Conservation (phyloP, 306 rosid genomes). For the Herpetospermum pedunculosum region DNA sequence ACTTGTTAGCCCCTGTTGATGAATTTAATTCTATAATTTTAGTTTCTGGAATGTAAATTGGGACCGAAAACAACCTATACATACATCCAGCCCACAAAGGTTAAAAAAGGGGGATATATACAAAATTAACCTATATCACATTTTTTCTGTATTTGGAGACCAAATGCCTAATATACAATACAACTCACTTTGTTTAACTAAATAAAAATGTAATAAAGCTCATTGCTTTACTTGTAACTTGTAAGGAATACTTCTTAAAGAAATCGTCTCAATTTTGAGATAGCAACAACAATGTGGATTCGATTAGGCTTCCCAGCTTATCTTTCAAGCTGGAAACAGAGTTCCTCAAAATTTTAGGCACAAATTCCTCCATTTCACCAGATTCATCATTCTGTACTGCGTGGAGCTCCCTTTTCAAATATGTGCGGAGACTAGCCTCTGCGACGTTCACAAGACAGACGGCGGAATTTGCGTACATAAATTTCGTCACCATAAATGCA, state of each 20-base stretch:
- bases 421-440: slow-evolving; percentile 45
- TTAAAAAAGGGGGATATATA: neutral
- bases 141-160: neutral
- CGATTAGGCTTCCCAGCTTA: slow-evolving; percentile 41
- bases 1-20: no score
- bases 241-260: neutral
- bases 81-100: neutral
- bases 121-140: neutral
- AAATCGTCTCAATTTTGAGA: neutral
- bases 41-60: neutral
- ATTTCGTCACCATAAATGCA: slow-evolving; percentile 63
- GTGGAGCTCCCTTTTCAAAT: slow-evolving; percentile 64
- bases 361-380: slow-evolving; percentile 23
- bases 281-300: slow-evolving; percentile 30
- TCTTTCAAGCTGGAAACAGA: slow-evolving; percentile 37
- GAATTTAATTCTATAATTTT: no score
- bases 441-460: slow-evolving; percentile 63
- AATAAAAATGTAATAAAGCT: neutral
- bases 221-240: neutral
- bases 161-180: neutral
- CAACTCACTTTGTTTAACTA: neutral
- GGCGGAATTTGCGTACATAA: slow-evolving; percentile 60
- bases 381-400: slow-evolving; percentile 27
- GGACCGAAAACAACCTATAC: neutral
- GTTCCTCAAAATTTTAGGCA: slow-evolving; percentile 34